Percentiles rank a stretch among this genome's conserved stretches.
Conservation (phyloP, 805 yeast species). For the Danielia oregonensis region DNA sequence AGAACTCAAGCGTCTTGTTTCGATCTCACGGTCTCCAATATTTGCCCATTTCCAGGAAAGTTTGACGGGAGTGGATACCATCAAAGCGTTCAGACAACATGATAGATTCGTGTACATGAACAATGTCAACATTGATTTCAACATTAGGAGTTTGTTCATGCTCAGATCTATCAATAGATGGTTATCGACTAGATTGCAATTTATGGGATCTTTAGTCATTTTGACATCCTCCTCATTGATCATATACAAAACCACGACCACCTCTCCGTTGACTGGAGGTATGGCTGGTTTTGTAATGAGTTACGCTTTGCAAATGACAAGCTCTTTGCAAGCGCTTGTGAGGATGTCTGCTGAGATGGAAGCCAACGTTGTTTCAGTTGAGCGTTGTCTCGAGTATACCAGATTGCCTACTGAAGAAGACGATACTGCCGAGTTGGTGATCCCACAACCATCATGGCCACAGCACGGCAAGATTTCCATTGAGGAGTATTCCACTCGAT, state of each 20-base stretch:
- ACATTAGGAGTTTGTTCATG: constrained; percentile 45
- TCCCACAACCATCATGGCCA: constrained; percentile 13
- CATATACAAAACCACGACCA: constrained; percentile 33
- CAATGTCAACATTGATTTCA: constrained; percentile 45
- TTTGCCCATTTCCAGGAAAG: constrained; percentile 83
- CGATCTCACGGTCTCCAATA: constrained; percentile 70
- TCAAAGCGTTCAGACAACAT: constrained; percentile 70
- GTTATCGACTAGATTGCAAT: constrained; percentile 59
- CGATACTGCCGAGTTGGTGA: constrained; percentile 1
- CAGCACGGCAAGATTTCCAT: constrained; percentile 7
- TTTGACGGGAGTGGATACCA: constrained; percentile 70
- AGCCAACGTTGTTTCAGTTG: constrained; percentile 61
- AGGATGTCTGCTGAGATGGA: constrained; percentile 62
- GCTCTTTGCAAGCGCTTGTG: constrained; percentile 52
- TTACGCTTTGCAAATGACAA: constrained; percentile 56
- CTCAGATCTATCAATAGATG: constrained; percentile 59
- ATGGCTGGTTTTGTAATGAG: constrained; percentile 63
- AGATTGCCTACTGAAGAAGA: constrained; percentile 40
- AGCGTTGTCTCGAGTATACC: constrained; percentile 61
- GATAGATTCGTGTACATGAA: constrained; percentile 59
- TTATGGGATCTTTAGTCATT: constrained; percentile 55
- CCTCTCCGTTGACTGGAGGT: constrained; percentile 49
- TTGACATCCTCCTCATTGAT: constrained; percentile 49
- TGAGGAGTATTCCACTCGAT: constrained; percentile 69
- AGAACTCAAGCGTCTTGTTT: constrained; percentile 71